Base-by-base conservation (phyloP, 805 yeast species). In the Wickerhamiella nectarea region DNA sequence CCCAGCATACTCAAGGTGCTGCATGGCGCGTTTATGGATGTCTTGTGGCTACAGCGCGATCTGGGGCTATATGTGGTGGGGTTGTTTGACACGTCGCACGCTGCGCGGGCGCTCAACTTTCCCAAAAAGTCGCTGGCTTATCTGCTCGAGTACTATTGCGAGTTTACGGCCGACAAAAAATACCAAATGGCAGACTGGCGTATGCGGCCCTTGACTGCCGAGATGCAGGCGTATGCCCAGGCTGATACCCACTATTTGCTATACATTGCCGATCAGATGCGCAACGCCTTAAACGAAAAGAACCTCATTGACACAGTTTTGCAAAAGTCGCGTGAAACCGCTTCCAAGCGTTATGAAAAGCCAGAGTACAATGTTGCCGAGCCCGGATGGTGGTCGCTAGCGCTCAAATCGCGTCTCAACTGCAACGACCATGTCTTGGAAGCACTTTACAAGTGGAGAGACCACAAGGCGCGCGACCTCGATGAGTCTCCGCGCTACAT, bases 151-250 rank as follows among this genome's bases (percentile, higher is more conserved):
- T 70, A 70, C 20, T 84, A 70, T 60, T 94, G 91, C 3, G 69
- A 74, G 36, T 91, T 91, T 61, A 76, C 75, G 50, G 86, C 98
- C 0, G 82, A 95, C 11, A 91, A 91, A 56, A 82, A 87, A 63
- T 91, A 87, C 63, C 99, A 91, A 63, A 65, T 87, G 48, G 94
- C 97, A 1, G 98, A 91, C 61, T 91, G 98, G 98, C 74, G 98
- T 58, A 63, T 79, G 6, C 71, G 98, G 51, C 98, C 98, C 0
- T 64, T 91, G 41, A 72, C 83, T 1, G 59, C 66, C 8, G 76
- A 83, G 31, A 80, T 91, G 87, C 61, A 68, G 48, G 74, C 79
- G 12, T 91, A 91, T 59, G 98, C 98, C 0, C 72, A 94, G 50
- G 81, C 95, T 0, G 98, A 91, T 61, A 91, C 98, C 0, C 98